phyloP scores from a whole-genome alignment of 2,329 filamentous ascomycete species.

The Dactylonectria estremocensis region DNA sequence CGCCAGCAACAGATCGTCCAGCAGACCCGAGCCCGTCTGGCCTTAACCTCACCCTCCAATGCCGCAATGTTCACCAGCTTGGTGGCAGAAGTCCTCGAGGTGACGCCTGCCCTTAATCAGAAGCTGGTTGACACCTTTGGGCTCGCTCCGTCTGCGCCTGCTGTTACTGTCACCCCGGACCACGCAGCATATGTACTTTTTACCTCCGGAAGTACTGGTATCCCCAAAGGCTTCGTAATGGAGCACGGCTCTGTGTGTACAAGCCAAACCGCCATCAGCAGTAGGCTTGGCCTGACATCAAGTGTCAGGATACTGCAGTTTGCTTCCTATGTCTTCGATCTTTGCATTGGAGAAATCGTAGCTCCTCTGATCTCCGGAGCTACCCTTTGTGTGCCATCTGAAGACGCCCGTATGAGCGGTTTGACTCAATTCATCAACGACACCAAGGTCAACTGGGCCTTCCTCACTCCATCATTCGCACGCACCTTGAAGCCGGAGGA shows the following conservation, averaged over 20 bases:
- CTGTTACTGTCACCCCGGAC: neutral
- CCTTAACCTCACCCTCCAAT: neutral
- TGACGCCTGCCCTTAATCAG: neutral
- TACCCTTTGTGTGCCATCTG: conserved; percentile 30
- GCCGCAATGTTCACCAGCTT: neutral
- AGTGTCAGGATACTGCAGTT: conserved; percentile 30
- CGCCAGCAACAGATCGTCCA: conserved; percentile 9
- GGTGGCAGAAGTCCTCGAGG: conserved; percentile 1
- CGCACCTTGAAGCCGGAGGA: conserved; percentile 8
- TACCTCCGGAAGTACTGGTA: conserved; percentile 47
- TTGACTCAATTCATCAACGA: conserved; percentile 13
- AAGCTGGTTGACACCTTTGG: neutral
- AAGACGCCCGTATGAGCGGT: conserved; percentile 15
- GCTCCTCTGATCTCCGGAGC: conserved; percentile 26
- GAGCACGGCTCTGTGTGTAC: conserved; percentile 38
- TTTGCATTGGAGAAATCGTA: conserved; percentile 21
- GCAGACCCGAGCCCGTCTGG: neutral
- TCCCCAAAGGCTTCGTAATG: conserved; percentile 44
- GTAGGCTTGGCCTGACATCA: conserved; percentile 12
- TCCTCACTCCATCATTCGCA: conserved; percentile 17
- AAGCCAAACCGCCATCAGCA: conserved; percentile 22
- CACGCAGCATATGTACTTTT: conserved; percentile 42
- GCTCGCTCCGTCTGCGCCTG: neutral
- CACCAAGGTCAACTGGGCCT: neutral
- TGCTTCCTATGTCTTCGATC: conserved; percentile 25